Evolutionary conservation across 2,329 filamentous ascomycete species (phyloP), one percentile per base, ranked within the genome.

Genomic region (Zymoseptoria crescenta): DNA sequence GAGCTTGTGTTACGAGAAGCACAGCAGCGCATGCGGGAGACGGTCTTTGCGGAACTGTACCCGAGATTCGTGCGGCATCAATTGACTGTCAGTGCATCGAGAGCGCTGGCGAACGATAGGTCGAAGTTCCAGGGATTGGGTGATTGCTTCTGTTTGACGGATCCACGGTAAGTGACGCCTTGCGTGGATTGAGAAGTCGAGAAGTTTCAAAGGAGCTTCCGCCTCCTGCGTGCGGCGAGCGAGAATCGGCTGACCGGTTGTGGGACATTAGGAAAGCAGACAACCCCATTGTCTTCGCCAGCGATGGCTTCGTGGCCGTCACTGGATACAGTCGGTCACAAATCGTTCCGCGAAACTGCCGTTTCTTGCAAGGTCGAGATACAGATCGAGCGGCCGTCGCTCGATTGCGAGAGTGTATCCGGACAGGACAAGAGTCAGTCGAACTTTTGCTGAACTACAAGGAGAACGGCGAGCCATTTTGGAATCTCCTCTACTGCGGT

Each of bases 91-190:
- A 77, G 76, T 55, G 78, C 79, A 4, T 74, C 74, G 3, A 69
- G 73, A 45, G 77, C 80, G 0, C 68, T 84, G 2, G 74, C 77
- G 1, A 68, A 74, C 4, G 71, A 75, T 59, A 67, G 67, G 66
- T 74, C 55, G 24, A 72, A 68, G 59, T 85, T 80, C 56, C 78
- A 79, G 2, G 83, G 83, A 0, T 74, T 86, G 0, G 83, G 81
- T 8, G 77, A 82, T 54, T 81, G 82, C 21, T 85, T 86, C 63
- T 83, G 81, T 58, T 67, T 86, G 16, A 83, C 80, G 0, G 79
- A 85, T 64, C 80, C 80, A 10, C 65, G 57, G 69, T 72, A 59
- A 55, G 57, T 53, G 21, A 49, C 45, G 19, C 41, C 49, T 9
- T 41, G n/a, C n/a, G 51, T 8, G 3, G 19, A 8, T 24, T 3